These are phyloP conservation scores for Melastoma malabathricum DNA, from an alignment of 345 rosid species.

Conservation along the genomic window DNA sequence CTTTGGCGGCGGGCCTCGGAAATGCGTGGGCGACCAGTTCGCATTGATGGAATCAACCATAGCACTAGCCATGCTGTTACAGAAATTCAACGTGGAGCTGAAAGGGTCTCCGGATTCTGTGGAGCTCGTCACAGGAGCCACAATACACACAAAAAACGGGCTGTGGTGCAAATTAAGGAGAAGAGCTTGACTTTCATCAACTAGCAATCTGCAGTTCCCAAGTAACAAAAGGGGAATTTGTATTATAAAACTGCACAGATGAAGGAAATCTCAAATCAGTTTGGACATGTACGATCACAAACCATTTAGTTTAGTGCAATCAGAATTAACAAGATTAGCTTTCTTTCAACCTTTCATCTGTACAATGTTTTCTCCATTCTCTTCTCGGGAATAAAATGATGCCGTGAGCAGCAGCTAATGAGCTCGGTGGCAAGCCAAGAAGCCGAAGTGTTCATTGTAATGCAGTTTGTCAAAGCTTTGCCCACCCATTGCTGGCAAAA, in stretches of 20 bases:
- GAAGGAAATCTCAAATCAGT: not conserved
- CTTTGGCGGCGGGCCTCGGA: constrained; percentile 90
- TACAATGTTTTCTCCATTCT: too few relatives aligned
- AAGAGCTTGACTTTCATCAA: constrained; percentile 24
- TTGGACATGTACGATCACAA: not conserved
- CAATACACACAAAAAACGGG: constrained; percentile 78
- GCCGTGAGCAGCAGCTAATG: too few relatives aligned
- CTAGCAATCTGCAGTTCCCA: constrained; percentile 2
- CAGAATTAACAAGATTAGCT: too few relatives aligned
- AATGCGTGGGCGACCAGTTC: constrained; percentile 92
- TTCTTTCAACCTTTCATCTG: too few relatives aligned
- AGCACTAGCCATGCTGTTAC: constrained; percentile 60
- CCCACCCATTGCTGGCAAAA: too few relatives aligned
- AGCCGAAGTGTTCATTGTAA: too few relatives aligned
- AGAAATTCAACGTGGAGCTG: constrained; percentile 64
- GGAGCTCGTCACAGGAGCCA: constrained; percentile 78
- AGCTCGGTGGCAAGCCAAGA: too few relatives aligned
- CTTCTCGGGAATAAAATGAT: too few relatives aligned
- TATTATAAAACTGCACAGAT: not conserved
- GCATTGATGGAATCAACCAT: constrained; percentile 86
- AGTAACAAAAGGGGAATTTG: too few relatives aligned
- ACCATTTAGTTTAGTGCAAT: too few relatives aligned
- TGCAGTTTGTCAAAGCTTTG: too few relatives aligned
- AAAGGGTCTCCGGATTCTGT: constrained; percentile 59
- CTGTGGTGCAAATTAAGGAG: constrained; percentile 72